Evolutionary conservation across 2,329 filamentous ascomycete genomes (phyloP).

Genomic region (Nothophaeocryptopus gaeumannii): DNA sequence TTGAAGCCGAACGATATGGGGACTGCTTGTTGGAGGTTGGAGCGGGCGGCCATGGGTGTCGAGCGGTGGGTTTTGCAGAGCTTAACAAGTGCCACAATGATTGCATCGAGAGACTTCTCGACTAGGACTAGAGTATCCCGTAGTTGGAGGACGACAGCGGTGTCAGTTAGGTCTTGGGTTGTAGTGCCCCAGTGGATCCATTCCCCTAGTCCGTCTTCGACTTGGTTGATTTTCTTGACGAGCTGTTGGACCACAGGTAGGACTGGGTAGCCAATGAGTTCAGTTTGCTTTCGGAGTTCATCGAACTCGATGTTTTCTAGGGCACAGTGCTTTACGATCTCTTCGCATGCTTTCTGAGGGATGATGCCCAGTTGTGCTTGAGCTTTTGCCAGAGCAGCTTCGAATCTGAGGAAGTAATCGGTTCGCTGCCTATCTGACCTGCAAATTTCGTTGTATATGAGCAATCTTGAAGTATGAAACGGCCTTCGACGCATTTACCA

Average conservation of each 20-base stretch:
- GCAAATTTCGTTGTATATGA: too few species aligned
- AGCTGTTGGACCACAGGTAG: constrained; percentile 29
- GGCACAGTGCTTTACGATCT: constrained; percentile 29
- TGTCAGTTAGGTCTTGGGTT: constrained; percentile 32
- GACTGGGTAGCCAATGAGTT: constrained; percentile 31
- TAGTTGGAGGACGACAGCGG: constrained; percentile 30
- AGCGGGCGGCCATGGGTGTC: constrained; percentile 31
- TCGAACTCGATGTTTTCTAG: constrained; percentile 24
- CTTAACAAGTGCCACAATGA: constrained; percentile 16
- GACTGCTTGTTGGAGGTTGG: constrained; percentile 32
- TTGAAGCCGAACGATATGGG: constrained; percentile 34
- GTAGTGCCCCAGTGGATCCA: constrained; percentile 34
- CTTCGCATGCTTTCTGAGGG: constrained; percentile 29
- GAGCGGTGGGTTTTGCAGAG: constrained; percentile 26
- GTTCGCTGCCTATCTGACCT: constrained; percentile 28
- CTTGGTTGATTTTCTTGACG: constrained; percentile 28
- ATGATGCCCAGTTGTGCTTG: constrained; percentile 33
- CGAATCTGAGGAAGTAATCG: constrained; percentile 31
- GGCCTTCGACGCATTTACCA: constrained; percentile 13
- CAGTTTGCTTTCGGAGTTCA: constrained; percentile 25
- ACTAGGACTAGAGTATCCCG: constrained; percentile 27
- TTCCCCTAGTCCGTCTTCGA: constrained; percentile 27
- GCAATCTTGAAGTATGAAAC: too few species aligned
- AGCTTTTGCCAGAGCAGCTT: constrained; percentile 29
- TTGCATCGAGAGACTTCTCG: constrained; percentile 19